Percentiles rank a stretch among this genome's conserved stretches.
These are phyloP conservation scores for Coemansia sp. DNA, from an alignment of 371 early-diverging fungal species.

Conservation along the genomic window DNA sequence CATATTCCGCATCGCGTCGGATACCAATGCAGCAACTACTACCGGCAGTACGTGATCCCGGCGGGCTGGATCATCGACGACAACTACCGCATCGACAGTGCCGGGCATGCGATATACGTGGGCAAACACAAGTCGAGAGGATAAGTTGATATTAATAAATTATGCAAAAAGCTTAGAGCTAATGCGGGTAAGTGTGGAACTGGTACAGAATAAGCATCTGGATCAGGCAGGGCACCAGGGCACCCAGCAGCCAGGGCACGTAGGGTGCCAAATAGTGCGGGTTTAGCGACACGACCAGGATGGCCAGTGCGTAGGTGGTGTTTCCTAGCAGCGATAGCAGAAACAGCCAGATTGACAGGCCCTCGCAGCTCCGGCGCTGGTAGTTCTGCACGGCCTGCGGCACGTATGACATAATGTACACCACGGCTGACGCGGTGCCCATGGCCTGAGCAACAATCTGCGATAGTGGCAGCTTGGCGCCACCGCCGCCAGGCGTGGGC, in stretches of 20 bases:
- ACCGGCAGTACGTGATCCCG: conserved; percentile 65
- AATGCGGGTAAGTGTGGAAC: conserved; percentile 43
- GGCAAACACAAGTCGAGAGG: conserved; percentile 34
- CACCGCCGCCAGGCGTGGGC: not conserved
- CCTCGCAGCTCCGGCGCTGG: conserved; percentile 49
- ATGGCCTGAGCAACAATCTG: conserved; percentile 42
- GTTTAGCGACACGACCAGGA: conserved; percentile 63
- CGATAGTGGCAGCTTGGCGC: conserved; percentile 9
- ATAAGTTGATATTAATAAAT: not conserved
- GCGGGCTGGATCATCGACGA: conserved; percentile 67
- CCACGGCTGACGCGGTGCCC: conserved; percentile 36
- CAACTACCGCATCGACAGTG: conserved; percentile 55
- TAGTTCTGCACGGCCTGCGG: conserved; percentile 49
- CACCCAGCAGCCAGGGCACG: conserved; percentile 72
- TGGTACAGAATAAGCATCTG: conserved; percentile 59
- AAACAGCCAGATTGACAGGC: conserved; percentile 76
- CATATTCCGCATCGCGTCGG: conserved; percentile 73
- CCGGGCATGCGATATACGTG: conserved; percentile 38
- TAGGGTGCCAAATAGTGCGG: conserved; percentile 61
- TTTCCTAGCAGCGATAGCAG: conserved; percentile 81
- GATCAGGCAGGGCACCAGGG: conserved; percentile 63
- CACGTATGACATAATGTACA: conserved; percentile 48
- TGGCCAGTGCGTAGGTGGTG: conserved; percentile 65
- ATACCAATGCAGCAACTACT: conserved; percentile 75
- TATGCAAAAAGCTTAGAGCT: not conserved